A percentile compares a stretch with the other conserved stretches of the same genome.
Conservation (phyloP, 768 basidiomycete genomes). For the Boletus vermiculosoides region DNA sequence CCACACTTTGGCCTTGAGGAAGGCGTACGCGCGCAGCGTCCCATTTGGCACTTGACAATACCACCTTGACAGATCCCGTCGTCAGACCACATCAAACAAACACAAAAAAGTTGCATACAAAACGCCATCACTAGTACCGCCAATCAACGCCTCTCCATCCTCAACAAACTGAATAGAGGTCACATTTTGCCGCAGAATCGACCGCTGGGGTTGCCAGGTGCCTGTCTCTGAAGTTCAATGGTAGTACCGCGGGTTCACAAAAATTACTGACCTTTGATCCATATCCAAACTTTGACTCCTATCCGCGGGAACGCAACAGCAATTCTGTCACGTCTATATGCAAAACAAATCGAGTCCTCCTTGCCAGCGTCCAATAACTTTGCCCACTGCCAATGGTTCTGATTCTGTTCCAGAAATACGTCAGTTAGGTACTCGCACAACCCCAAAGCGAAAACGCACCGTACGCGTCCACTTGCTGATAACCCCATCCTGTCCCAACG, state of each 20-base stretch:
- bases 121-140: slow-evolving; percentile 69
- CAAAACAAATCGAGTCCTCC: slow-evolving; percentile 51
- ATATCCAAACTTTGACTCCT: slow-evolving; percentile 67
- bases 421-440: background rate
- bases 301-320: slow-evolving; percentile 59
- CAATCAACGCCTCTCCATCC: slow-evolving; percentile 60
- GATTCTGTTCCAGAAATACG: slow-evolving; percentile 31
- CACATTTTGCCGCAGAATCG: slow-evolving; percentile 63
- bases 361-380: slow-evolving; percentile 52
- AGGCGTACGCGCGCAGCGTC: slow-evolving; percentile 57
- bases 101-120: slow-evolving; percentile 42
- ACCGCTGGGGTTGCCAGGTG: slow-evolving; percentile 62
- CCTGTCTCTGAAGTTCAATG: slow-evolving; percentile 36
- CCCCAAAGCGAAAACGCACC: slow-evolving; percentile 35
- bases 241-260: background rate
- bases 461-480: slow-evolving; percentile 58
- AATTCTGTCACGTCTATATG: slow-evolving; percentile 54
- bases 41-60: slow-evolving; percentile 68
- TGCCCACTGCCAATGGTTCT: slow-evolving; percentile 55
- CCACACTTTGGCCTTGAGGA: slow-evolving; percentile 59
- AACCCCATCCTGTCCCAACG: slow-evolving; percentile 56
- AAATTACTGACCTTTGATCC: slow-evolving; percentile 47
- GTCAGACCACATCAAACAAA: slow-evolving; percentile 9
- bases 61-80: slow-evolving; percentile 45
- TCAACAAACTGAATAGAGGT: slow-evolving; percentile 63